Evolutionary conservation across 176 grass and related monocot genomes (phyloP).

Genomic region (Carex kokanica): DNA sequence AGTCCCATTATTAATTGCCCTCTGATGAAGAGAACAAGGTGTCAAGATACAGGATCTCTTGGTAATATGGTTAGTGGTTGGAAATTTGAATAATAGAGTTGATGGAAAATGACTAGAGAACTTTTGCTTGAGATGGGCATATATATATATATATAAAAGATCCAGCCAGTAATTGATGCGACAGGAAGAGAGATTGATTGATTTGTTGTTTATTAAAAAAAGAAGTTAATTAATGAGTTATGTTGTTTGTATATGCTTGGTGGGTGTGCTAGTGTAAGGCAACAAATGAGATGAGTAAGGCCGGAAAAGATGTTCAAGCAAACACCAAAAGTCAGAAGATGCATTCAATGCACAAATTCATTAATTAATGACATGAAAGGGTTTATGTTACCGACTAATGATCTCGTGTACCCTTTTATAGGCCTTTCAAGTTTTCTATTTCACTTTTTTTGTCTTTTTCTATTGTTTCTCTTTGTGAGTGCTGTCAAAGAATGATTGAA

Average conservation of each 20-base stretch:
- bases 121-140: constrained; percentile 3
- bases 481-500: background rate
- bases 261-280: background rate
- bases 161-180: background rate
- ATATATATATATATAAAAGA: constrained; percentile 3
- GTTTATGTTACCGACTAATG: background rate
- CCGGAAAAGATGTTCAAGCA: background rate
- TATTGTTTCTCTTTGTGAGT: background rate
- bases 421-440: background rate
- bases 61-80: background rate
- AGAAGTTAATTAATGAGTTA: background rate
- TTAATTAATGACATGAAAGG: background rate
- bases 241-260: background rate
- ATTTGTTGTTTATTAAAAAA: background rate
- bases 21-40: background rate
- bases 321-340: background rate
- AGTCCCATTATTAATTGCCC: constrained; percentile 20
- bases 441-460: background rate
- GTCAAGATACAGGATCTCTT: background rate
- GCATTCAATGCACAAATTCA: constrained; percentile 9
- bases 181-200: background rate
- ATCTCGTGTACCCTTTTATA: background rate
- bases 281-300: background rate
- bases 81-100: background rate
- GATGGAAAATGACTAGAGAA: constrained; percentile 16